Percentiles rank a stretch among this genome's conserved stretches.
Conservation (phyloP, 1,139 yeast species). For the Scheffersomyces cryptocercus region DNA sequence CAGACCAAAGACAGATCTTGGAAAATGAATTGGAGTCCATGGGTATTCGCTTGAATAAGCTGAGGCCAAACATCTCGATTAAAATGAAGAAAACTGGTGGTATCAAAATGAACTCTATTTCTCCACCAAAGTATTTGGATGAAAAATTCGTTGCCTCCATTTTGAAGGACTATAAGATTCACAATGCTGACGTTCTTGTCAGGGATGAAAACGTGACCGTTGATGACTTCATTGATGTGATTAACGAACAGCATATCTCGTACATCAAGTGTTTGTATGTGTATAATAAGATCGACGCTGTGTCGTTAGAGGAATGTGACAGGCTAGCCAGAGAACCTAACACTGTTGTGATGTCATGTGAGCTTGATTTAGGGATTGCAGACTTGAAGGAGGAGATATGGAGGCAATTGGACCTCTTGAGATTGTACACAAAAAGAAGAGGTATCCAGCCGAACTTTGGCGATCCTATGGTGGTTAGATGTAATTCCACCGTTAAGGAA, state of each 20-base stretch:
- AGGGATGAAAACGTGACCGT: constrained; percentile 88
- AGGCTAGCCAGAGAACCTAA: constrained; percentile 88
- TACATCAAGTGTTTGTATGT: constrained; percentile 92
- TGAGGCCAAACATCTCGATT: constrained; percentile 77
- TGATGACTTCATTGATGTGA: constrained; percentile 91
- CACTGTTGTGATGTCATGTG: constrained; percentile 93
- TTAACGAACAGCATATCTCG: constrained; percentile 82
- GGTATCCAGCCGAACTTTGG: constrained; percentile 78
- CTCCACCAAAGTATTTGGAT: constrained; percentile 80
- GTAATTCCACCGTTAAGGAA: constrained; percentile 73
- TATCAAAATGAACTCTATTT: constrained; percentile 73
- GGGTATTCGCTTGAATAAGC: constrained; percentile 85
- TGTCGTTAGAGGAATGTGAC: constrained; percentile 91
- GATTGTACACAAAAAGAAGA: constrained; percentile 82
- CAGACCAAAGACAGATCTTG: constrained; percentile 80
- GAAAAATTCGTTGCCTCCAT: constrained; percentile 79
- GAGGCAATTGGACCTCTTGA: constrained; percentile 77
- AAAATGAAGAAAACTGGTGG: constrained; percentile 90
- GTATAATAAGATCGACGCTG: constrained; percentile 94
- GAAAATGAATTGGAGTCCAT: constrained; percentile 91
- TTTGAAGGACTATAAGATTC: constrained; percentile 83
- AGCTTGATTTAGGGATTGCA: constrained; percentile 78
- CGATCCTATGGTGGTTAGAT: constrained; percentile 91
- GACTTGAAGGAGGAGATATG: constrained; percentile 92
- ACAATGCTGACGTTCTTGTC: constrained; percentile 89